A percentile compares a stretch with the other conserved stretches of the same genome.
Conservation (phyloP, 345 rosid species). For the Syzygium jambos region DNA sequence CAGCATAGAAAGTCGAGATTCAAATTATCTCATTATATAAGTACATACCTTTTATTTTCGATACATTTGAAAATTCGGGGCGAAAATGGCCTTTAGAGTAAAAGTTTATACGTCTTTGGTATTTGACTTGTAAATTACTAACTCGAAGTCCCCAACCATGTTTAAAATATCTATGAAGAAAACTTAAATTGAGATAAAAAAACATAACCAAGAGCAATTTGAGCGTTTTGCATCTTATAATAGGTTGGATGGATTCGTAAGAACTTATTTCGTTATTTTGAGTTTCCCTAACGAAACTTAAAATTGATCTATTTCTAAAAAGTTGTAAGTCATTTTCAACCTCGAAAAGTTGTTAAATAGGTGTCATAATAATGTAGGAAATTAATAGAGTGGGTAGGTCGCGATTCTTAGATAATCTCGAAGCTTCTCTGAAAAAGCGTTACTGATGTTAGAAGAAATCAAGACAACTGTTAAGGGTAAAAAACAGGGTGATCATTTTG, state of each 20-base stretch:
- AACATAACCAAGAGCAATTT: fast-evolving
- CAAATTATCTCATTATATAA: too few relatives aligned
- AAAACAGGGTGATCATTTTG: background rate
- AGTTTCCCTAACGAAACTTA: too few relatives aligned
- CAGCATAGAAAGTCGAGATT: too few relatives aligned
- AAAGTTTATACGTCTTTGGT: too few relatives aligned
- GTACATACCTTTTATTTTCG: too few relatives aligned
- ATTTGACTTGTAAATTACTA: background rate
- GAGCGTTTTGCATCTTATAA: background rate
- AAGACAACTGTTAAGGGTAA: background rate
- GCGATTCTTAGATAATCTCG: background rate
- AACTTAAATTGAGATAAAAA: background rate
- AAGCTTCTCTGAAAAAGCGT: fast-evolving
- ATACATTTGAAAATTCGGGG: too few relatives aligned
- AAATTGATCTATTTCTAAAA: too few relatives aligned
- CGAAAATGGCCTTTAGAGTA: too few relatives aligned
- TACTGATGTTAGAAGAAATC: background rate
- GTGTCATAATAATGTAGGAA: fast-evolving
- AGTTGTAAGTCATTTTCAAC: background rate
- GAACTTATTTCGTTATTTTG: background rate
- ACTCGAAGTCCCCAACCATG: background rate
- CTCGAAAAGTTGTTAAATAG: fast-evolving
- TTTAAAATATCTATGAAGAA: fast-evolving
- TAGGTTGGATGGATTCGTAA: fast-evolving
- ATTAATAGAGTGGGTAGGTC: background rate